Conservation (phyloP, 176 grass and related monocot genomes). For the Bonia amplexicaulis region DNA sequence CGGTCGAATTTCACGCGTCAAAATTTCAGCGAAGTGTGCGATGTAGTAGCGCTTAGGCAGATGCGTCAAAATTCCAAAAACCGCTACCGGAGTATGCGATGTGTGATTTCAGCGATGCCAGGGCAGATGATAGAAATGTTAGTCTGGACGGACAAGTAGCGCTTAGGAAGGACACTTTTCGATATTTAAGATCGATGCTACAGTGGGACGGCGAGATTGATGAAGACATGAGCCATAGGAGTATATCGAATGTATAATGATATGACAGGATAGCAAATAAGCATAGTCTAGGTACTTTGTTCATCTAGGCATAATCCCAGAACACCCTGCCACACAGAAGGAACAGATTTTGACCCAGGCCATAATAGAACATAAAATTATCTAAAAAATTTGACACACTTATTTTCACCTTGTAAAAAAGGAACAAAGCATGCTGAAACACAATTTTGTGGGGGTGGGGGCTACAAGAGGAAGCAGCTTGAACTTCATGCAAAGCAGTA, state of each 20-base stretch:
- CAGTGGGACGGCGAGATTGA: too few species aligned
- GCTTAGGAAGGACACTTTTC: too few species aligned
- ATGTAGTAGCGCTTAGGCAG: too few species aligned
- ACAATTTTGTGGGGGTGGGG: not conserved
- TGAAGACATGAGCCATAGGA: too few species aligned
- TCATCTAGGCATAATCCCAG: not conserved
- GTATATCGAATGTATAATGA: not conserved
- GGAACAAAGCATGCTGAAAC: not conserved
- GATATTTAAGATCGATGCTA: too few species aligned
- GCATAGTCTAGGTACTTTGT: not conserved
- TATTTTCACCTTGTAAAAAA: not conserved
- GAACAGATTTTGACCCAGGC: not conserved
- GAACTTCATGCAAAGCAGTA: not conserved
- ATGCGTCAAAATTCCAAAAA: too few species aligned
- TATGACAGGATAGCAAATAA: not conserved
- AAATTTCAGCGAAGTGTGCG: too few species aligned
- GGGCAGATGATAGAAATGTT: too few species aligned
- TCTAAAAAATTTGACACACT: not conserved
- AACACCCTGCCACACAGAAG: not conserved
- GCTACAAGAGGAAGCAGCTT: not conserved
- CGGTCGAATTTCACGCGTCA: too few species aligned
- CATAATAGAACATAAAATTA: not conserved
- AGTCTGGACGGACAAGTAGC: too few species aligned
- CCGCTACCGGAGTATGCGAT: too few species aligned
- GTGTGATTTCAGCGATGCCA: too few species aligned